Evolutionary conservation across 805 yeast species (phyloP), one percentile per base, ranked within the genome.

Genomic region (Crinitomyces ghanaensis): DNA sequence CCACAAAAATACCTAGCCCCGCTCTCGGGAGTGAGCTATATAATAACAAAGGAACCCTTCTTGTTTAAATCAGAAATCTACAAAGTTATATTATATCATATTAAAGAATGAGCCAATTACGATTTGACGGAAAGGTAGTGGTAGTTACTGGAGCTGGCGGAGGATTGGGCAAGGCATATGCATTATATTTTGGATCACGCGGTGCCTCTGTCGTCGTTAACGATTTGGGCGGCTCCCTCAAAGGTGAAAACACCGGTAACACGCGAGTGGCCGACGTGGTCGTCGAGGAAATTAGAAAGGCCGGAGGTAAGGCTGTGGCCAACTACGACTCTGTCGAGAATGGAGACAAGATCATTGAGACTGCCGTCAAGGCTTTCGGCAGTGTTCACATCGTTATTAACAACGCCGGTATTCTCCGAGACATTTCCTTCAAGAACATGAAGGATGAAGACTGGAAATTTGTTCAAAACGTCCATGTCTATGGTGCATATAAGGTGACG

Each of bases 101-200:
- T 9, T 21, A 29, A 20, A 38, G 28, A 31, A 51, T 50, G 57
- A 27, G 47, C 32, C 45, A 53, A 29, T 53, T 77, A 17, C 51
- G 65, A 23, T 83, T 77, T 51, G 78, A 82, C 49, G 84, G 76
- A 48, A 77, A 80, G 56, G 96, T 88, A 28, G 96, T 88, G 21
- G 74, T 88, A 37, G 75, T 88, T 54, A 88, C 96, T 31, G 98
- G 98, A 21, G 91, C 96, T 30, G 98, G 98, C 43, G 97, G 96
- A 46, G 98, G 97, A 13, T 69, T 88, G 28, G 98, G 98, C 16
- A 80, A 70, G 49, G 74, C 74, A 31, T 88, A 88, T 58, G 93
- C 95, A 4, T 61, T 84, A 20, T 84, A 79, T 46, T 88, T 69
- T 59, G 97, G 93, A 27, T 64, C 74, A 38, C 69, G 94, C 45